phyloP scores from a whole-genome alignment of 2,329 filamentous ascomycete species.

The Phyllosticta citrichinensis region DNA sequence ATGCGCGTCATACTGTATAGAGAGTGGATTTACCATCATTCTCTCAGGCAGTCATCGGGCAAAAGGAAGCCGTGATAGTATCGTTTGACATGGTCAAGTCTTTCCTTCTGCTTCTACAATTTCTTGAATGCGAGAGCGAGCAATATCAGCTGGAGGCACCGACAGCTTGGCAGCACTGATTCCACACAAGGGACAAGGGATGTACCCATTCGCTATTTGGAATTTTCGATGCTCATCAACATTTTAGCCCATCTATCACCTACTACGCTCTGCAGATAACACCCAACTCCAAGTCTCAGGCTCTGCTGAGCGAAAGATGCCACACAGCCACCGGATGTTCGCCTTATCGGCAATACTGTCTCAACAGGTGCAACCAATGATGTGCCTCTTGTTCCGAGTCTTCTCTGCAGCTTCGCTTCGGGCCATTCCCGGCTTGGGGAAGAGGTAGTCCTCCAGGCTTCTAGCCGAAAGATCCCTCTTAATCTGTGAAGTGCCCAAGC shows the following conservation, averaged over 20 bases:
- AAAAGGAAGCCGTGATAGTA: background rate
- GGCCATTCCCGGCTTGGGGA: background rate
- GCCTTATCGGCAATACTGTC: background rate
- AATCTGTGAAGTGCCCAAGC: background rate
- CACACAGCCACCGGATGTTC: background rate
- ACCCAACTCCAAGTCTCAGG: background rate
- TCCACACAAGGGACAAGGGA: too few species aligned
- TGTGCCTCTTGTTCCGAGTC: constrained; percentile 5
- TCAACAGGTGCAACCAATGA: constrained; percentile 6
- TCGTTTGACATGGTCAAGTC: background rate
- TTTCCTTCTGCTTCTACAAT: background rate
- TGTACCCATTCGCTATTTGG: too few species aligned
- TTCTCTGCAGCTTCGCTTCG: background rate
- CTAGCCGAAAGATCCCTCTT: background rate
- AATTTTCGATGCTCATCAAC: too few species aligned
- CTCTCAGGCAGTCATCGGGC: background rate
- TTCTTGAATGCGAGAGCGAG: background rate
- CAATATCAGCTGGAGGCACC: background rate
- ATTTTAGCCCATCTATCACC: too few species aligned
- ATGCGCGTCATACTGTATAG: background rate
- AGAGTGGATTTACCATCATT: background rate
- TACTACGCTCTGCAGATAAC: too few species aligned
- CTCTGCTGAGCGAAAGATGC: background rate
- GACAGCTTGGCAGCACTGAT: too few species aligned
- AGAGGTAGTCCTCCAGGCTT: background rate